Conservation (phyloP, 2,329 filamentous ascomycete genomes). For the Colletotrichum lindemuthianum region DNA sequence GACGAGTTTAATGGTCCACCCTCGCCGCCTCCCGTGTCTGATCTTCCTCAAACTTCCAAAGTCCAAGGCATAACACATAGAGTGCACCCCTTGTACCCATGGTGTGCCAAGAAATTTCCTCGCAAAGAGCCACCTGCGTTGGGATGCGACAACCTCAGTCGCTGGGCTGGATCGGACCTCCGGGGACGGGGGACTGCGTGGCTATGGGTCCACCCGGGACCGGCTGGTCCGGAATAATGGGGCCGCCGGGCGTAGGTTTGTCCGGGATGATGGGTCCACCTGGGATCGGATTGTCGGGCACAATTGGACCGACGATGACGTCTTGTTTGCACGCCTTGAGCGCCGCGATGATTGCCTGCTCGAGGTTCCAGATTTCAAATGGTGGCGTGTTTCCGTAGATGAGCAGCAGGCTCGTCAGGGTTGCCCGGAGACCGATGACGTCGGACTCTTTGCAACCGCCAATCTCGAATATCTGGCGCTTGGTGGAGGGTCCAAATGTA, state of each 20-base stretch:
- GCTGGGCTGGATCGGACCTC: slow-evolving; percentile 30
- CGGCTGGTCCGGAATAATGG: slow-evolving; percentile 41
- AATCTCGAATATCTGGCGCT: slow-evolving; percentile 36
- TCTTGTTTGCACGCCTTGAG: slow-evolving; percentile 35
- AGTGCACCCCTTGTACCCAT: background rate
- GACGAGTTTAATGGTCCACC: too few relatives aligned
- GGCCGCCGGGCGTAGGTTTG: slow-evolving; percentile 32
- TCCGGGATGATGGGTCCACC: slow-evolving; percentile 46
- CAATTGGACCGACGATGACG: slow-evolving; percentile 29
- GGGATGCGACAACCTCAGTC: slow-evolving; percentile 17
- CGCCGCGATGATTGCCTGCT: slow-evolving; percentile 36
- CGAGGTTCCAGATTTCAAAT: slow-evolving; percentile 35
- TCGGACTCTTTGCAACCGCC: slow-evolving; percentile 35
- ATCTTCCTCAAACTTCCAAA: slow-evolving; percentile 4
- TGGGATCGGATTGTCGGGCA: slow-evolving; percentile 41
- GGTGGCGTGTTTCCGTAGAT: slow-evolving; percentile 35
- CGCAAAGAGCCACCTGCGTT: slow-evolving; percentile 1
- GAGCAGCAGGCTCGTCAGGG: slow-evolving; percentile 32
- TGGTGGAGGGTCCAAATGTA: slow-evolving; percentile 23
- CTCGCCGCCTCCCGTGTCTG: background rate
- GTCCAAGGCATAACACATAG: background rate
- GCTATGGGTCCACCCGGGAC: slow-evolving; percentile 44
- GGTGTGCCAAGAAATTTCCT: slow-evolving; percentile 1
- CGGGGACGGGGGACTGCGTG: slow-evolving; percentile 30
- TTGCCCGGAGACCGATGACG: slow-evolving; percentile 36